phyloP scores from a whole-genome alignment of 2,329 filamentous ascomycete genomes.

The Macroventuria anomochaeta region DNA sequence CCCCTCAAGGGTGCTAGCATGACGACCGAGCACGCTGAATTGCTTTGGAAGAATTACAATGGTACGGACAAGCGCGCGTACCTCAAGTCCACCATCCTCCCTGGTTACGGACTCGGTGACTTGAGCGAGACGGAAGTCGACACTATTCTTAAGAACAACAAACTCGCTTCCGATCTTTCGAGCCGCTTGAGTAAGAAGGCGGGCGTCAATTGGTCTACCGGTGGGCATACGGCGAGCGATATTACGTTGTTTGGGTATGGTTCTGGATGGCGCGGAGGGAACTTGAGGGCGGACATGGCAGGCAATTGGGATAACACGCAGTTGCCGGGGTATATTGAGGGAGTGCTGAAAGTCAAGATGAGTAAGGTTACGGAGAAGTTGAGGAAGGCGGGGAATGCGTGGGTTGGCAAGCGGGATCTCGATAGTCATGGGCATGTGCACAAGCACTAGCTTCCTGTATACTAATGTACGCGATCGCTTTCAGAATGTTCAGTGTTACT shows the following conservation, averaged over 20 bases:
- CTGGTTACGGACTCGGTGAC: constrained; percentile 38
- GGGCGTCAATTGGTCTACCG: constrained; percentile 47
- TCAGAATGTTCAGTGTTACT: too few species aligned
- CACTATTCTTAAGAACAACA: constrained; percentile 33
- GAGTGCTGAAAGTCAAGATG: constrained; percentile 26
- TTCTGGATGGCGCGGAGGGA: constrained; percentile 22
- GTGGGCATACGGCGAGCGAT: constrained; percentile 49
- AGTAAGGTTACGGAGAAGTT: constrained; percentile 28
- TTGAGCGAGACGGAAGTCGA: constrained; percentile 34
- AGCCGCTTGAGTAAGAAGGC: constrained; percentile 40
- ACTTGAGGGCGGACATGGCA: constrained; percentile 29
- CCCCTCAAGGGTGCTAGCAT: constrained; percentile 39
- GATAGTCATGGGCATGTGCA: constrained; percentile 12
- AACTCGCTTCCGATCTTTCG: constrained; percentile 38
- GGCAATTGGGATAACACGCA: constrained; percentile 34
- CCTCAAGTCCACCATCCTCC: constrained; percentile 31
- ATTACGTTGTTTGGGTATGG: constrained; percentile 49
- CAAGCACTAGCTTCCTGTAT: constrained; percentile 9
- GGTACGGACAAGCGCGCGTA: constrained; percentile 42
- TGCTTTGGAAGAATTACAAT: constrained; percentile 37
- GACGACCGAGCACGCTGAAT: constrained; percentile 42
- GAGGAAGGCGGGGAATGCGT: constrained; percentile 20
- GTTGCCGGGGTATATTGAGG: constrained; percentile 29
- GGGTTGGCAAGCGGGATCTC: constrained; percentile 21
- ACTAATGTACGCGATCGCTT: too few species aligned